A percentile compares a stretch with the other conserved stretches of the same genome.
These are phyloP conservation scores for Solanum medicagineum DNA, from an alignment of 257 asterid genomes.

Conservation along the genomic window DNA sequence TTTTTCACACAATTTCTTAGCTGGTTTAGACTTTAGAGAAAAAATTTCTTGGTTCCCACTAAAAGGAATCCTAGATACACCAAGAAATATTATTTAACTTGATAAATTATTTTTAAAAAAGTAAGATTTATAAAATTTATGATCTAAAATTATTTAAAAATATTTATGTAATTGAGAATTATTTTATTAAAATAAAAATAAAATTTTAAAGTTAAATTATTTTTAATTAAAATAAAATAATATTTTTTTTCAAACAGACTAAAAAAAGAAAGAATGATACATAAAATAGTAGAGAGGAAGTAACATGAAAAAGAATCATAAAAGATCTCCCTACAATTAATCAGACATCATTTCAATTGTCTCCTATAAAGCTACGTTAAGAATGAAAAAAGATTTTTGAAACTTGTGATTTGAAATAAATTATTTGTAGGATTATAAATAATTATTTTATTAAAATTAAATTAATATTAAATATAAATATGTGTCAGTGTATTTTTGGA, in stretches of 20 bases:
- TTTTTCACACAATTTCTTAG: slow-evolving; percentile 16
- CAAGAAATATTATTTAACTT: fast-evolving
- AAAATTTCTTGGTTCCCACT: slow-evolving; percentile 13
- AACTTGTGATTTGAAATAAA: background rate
- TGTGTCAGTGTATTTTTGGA: background rate
- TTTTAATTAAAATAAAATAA: too few relatives aligned
- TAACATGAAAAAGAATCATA: too few relatives aligned
- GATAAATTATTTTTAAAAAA: too few relatives aligned
- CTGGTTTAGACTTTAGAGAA: slow-evolving; percentile 46
- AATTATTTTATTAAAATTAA: background rate
- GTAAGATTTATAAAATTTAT: too few relatives aligned
- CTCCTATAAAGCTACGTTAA: background rate
- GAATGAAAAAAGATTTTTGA: background rate
- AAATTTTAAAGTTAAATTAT: too few relatives aligned
- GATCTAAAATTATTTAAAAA: fast-evolving
- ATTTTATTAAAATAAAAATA: too few relatives aligned
- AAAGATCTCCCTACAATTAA: too few relatives aligned
- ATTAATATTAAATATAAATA: background rate
- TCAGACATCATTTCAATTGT: too few relatives aligned
- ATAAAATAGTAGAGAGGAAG: fast-evolving
- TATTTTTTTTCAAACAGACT: too few relatives aligned
- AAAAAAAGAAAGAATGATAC: too few relatives aligned
- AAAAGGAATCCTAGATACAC: background rate
- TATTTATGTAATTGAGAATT: too few relatives aligned
- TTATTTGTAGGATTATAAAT: background rate